Base-by-base conservation (phyloP, 768 basidiomycete genomes). In the Phanerochaete sordida region DNA sequence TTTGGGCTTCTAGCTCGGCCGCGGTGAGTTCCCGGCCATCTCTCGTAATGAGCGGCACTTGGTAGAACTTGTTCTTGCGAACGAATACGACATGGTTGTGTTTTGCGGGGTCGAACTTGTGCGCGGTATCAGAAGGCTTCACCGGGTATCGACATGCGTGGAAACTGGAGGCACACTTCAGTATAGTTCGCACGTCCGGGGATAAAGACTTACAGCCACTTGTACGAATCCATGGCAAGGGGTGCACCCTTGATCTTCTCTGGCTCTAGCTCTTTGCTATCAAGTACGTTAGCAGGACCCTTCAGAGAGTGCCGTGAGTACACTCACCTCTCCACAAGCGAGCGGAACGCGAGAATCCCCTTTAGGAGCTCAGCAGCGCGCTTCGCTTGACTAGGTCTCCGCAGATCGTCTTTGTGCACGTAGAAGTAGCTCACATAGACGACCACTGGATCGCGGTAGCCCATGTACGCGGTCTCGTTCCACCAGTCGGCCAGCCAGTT, bases 401-500 rank as follows among this genome's bases (percentile, higher is more conserved):
- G 69, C 47, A 68, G 76, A 68, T 94, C 91, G 58, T 88, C 83
- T 47, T 86, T 71, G 72, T 98, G 95, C 9, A 95, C 83, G 72
- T 92, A 99, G 77, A 90, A 98, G 78, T 99, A 99, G 81, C 88
- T 93, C 67, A 95, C 93, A 64, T 86, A 90, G 15, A 95, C 90
- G 30, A 95, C 88, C 50, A 97, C 91, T 1, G 95, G 87, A 66
- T 96, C 95, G 50, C 92, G 82, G 69, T 91, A 92, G 6, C 77
- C 88, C 88, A 93, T 87, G 71, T 91, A 92, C 19, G 95, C 95
- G 4, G 73, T 83, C 35, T 97, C 93, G 74, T 98, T 95, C 96
- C 96, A 99, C 97, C 97, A 99, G 54, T 96, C 93, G 49, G 84
- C 82, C n/a, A 99, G 80, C 97, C 97, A 99, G 77, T 82, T 95